Evolutionary conservation across 495 filamentous ascomycete genomes (phyloP).

Genomic region (Zalerion maritima): DNA sequence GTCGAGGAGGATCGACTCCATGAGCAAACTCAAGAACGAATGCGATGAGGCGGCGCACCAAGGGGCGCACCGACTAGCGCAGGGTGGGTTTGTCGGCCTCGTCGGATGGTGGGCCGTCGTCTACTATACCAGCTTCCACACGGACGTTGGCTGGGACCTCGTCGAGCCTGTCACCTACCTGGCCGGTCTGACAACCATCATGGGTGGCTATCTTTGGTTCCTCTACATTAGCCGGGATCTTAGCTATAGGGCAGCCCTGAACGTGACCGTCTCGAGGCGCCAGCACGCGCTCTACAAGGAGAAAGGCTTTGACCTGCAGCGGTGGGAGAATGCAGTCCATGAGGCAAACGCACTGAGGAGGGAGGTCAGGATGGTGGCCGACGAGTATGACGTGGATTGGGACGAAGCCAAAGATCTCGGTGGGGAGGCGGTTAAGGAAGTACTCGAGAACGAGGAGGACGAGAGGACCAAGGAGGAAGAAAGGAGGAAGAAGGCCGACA

Average conservation of each 20-base stretch:
- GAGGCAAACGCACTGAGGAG: constrained; percentile 64
- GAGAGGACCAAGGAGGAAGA: constrained; percentile 40
- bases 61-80: constrained; percentile 63
- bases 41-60: constrained; percentile 67
- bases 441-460: constrained; percentile 46
- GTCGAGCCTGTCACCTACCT: constrained; percentile 89
- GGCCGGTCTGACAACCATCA: constrained; percentile 65
- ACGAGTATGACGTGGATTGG: constrained; percentile 92
- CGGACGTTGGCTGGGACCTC: constrained; percentile 71
- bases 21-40: constrained; percentile 61
- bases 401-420: constrained; percentile 67
- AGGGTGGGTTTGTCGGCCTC: constrained; percentile 60
- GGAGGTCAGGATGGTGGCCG: constrained; percentile 70
- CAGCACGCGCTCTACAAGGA: constrained; percentile 64
- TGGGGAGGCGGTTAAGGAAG: constrained; percentile 56
- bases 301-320: constrained; percentile 56
- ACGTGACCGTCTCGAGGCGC: constrained; percentile 64
- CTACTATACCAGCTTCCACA: constrained; percentile 65
- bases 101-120: constrained; percentile 68
- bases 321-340: constrained; percentile 68
- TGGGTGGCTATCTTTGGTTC: constrained; percentile 87
- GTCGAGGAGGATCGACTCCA: constrained; percentile 45
- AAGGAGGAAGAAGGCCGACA: constrained; percentile 23
- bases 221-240: constrained; percentile 86
- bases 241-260: constrained; percentile 69